Conservation (phyloP, 352 stramenopile species). For the Pythium biforme region DNA sequence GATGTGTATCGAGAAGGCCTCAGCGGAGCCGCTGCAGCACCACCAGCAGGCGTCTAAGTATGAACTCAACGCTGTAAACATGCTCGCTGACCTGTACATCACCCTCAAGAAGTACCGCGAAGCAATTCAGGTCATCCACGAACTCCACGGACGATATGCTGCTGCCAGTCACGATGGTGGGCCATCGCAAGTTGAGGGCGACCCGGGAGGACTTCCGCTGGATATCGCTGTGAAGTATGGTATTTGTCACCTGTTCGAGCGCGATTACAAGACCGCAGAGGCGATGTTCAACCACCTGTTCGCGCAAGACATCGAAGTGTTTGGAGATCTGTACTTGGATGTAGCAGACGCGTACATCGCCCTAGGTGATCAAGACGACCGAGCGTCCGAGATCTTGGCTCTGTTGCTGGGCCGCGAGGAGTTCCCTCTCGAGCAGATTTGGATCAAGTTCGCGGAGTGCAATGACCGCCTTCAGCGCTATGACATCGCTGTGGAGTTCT, state of each 20-base stretch:
- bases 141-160: conserved; percentile 66
- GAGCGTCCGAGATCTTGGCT: conserved; percentile 64
- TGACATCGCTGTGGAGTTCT: conserved; percentile 76
- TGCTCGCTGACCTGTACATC: conserved; percentile 86
- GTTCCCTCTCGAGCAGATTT: conserved; percentile 79
- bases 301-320: conserved; percentile 79
- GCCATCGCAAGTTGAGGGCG: conserved; percentile 52
- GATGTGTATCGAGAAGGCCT: conserved; percentile 82
- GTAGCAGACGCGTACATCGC: conserved; percentile 82
- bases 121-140: conserved; percentile 76
- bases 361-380: conserved; percentile 60
- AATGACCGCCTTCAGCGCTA: conserved; percentile 63
- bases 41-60: conserved; percentile 70
- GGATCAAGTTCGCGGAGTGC: conserved; percentile 75
- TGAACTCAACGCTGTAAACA: conserved; percentile 87
- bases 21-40: conserved; percentile 52
- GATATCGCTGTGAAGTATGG: conserved; percentile 88
- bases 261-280: conserved; percentile 68
- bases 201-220: conserved; percentile 65
- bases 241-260: conserved; percentile 81
- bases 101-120: conserved; percentile 82
- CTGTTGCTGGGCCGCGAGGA: conserved; percentile 64
- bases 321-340: conserved; percentile 82
- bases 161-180: conserved; percentile 47
- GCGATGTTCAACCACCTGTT: conserved; percentile 86